Conservation (phyloP, 495 filamentous ascomycete species). For the Hypoxylon lienhwacheense region DNA sequence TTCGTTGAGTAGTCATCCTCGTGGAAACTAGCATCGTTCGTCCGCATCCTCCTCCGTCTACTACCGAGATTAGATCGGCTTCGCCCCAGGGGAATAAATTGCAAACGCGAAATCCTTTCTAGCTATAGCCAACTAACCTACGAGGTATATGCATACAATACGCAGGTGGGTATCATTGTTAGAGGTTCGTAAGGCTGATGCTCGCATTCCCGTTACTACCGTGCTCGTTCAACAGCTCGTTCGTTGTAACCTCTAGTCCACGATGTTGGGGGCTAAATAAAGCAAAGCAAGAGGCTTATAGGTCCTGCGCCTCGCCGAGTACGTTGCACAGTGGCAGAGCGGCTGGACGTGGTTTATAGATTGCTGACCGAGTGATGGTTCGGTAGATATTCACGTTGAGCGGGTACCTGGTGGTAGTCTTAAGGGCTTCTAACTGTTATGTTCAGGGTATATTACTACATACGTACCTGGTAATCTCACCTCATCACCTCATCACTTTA, state of each 20-base stretch:
- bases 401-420: no score
- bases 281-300: not conserved
- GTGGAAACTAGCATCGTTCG: slow-evolving; percentile 4
- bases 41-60: slow-evolving; percentile 3
- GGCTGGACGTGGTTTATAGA: no score
- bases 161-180: slow-evolving; percentile 6
- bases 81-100: slow-evolving; percentile 12
- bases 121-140: slow-evolving; percentile 5
- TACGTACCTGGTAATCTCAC: not conserved
- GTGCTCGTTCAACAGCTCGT: slow-evolving; percentile 6
- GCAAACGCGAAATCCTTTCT: slow-evolving; percentile 2
- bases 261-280: slow-evolving; percentile 14
- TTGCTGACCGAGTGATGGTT: slow-evolving; percentile 4
- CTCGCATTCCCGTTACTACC: not conserved
- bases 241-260: slow-evolving; percentile 16
- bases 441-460: not conserved
- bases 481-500: slow-evolving; percentile 23
- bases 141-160: not conserved
- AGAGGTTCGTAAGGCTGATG: slow-evolving; percentile 27
- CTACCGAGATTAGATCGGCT: slow-evolving; percentile 5
- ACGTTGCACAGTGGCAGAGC: slow-evolving; percentile 4
- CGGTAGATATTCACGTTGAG: slow-evolving; percentile 1
- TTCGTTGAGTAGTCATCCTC: not conserved
- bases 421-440: no score
- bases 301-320: slow-evolving; percentile 26